Evolutionary conservation across 768 basidiomycete genomes (phyloP).

Genomic region (Lactifluus volemus): DNA sequence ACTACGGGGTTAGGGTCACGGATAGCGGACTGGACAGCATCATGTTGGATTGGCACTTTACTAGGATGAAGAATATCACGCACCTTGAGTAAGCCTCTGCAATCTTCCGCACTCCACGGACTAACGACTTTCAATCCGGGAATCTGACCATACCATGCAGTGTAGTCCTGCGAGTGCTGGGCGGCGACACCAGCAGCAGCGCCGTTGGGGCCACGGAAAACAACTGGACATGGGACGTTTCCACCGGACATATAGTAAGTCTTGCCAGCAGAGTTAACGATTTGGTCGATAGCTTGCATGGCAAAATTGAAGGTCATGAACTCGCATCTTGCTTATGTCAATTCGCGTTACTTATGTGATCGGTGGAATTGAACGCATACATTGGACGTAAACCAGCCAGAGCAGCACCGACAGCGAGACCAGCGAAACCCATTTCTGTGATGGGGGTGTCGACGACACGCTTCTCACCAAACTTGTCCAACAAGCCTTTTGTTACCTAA

Average conservation of each 20-base stretch:
- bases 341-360: conserved; percentile 11
- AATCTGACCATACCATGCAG: conserved; percentile 87
- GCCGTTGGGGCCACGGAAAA: conserved; percentile 99
- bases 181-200: conserved; percentile 95
- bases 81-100: conserved; percentile 96
- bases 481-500: conserved; percentile 93
- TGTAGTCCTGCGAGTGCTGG: conserved; percentile 97
- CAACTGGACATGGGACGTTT: conserved; percentile 95
- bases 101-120: conserved; percentile 98
- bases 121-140: conserved; percentile 97
- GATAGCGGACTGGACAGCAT: conserved; percentile 65
- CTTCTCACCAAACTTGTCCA: conserved; percentile 99
- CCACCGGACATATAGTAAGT: conserved; percentile 99
- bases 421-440: conserved; percentile 98
- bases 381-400: conserved; percentile 91
- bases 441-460: conserved; percentile 96
- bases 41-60: background rate
- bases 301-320: conserved; percentile 99
- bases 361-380: conserved; percentile 33
- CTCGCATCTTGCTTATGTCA: conserved; percentile 61
- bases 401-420: conserved; percentile 90
- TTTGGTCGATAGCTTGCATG: conserved; percentile 99
- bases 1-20: conserved; percentile 98
- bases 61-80: conserved; percentile 13
- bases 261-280: conserved; percentile 99